Conservation (phyloP, 805 yeast species). For the Clavispora asparagi region DNA sequence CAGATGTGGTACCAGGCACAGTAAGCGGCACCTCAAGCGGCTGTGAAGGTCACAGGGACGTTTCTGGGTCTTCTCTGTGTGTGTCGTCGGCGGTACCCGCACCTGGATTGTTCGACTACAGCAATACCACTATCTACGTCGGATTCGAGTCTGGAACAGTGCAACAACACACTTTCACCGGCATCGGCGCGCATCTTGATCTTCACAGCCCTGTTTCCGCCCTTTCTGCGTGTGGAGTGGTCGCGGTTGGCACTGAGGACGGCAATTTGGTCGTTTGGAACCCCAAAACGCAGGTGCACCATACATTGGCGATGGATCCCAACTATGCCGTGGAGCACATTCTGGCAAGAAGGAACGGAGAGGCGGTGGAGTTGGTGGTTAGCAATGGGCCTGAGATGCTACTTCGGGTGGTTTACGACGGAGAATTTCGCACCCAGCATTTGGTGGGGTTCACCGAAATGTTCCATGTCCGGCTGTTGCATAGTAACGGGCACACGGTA, state of each 20-base stretch:
- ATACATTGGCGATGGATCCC: slow-evolving; percentile 2
- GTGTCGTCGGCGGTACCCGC: neutral
- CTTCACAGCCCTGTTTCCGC: slow-evolving; percentile 5
- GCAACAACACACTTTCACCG: slow-evolving; percentile 18
- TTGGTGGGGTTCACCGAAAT: slow-evolving; percentile 23
- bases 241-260: slow-evolving; percentile 18
- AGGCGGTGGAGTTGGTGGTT: slow-evolving; percentile 2
- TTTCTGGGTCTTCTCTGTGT: too few species aligned
- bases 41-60: too few species aligned
- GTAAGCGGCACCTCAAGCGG: too few species aligned
- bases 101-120: slow-evolving; percentile 40
- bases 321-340: slow-evolving; percentile 6
- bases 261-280: slow-evolving; percentile 16
- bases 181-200: slow-evolving; percentile 4
- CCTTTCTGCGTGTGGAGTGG: slow-evolving; percentile 5
- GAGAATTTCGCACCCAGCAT: slow-evolving; percentile 6
- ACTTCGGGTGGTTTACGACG: slow-evolving; percentile 6
- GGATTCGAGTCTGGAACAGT: slow-evolving; percentile 38
- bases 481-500: neutral
- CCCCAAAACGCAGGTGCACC: neutral
- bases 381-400: slow-evolving; percentile 26
- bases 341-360: neutral
- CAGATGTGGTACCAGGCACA: too few species aligned
- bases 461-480: slow-evolving; percentile 15
- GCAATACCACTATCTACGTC: slow-evolving; percentile 37